Evolutionary conservation across 495 filamentous ascomycete species (phyloP).

Genomic region (Penicillium turbatum): DNA sequence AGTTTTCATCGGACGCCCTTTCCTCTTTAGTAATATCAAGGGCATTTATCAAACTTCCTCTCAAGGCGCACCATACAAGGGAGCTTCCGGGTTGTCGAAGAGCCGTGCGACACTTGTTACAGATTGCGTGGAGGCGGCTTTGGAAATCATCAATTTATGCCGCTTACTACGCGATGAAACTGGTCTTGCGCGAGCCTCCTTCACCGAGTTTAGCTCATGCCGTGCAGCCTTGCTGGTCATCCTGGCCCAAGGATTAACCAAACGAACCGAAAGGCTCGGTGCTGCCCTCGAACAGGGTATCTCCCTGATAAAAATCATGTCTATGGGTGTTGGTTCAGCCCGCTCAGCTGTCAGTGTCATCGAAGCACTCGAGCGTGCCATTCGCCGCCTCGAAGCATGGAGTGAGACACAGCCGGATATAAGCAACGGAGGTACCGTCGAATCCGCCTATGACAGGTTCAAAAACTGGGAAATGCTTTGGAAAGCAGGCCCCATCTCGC

Average conservation of each 20-base stretch:
- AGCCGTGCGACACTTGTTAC: slow-evolving; percentile 41
- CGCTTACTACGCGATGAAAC: slow-evolving; percentile 44
- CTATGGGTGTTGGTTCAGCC: slow-evolving; percentile 48
- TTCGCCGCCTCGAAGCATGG: slow-evolving; percentile 43
- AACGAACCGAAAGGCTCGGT: slow-evolving; percentile 44
- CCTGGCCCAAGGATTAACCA: slow-evolving; percentile 45
- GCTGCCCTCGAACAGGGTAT: slow-evolving; percentile 46
- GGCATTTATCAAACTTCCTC: slow-evolving; percentile 24
- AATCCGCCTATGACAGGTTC: slow-evolving; percentile 49
- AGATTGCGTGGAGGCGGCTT: slow-evolving; percentile 48
- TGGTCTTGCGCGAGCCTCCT: slow-evolving; percentile 48
- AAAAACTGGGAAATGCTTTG: slow-evolving; percentile 53
- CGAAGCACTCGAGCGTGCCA: slow-evolving; percentile 47
- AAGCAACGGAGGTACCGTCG: slow-evolving; percentile 27
- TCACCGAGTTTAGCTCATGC: slow-evolving; percentile 50
- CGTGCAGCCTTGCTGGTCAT: slow-evolving; percentile 49
- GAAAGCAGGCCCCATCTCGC: slow-evolving; percentile 46
- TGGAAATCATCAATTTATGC: slow-evolving; percentile 47
- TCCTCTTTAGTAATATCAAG: slow-evolving; percentile 45
- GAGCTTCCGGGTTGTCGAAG: slow-evolving; percentile 35
- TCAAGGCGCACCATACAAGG: slow-evolving; percentile 26
- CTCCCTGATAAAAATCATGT: slow-evolving; percentile 49
- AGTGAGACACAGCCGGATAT: slow-evolving; percentile 34
- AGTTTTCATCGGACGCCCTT: slow-evolving; percentile 48
- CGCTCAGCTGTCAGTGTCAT: slow-evolving; percentile 49